Base-by-base conservation (phyloP, 495 filamentous ascomycete species). In the Cladorrhinum samala region DNA sequence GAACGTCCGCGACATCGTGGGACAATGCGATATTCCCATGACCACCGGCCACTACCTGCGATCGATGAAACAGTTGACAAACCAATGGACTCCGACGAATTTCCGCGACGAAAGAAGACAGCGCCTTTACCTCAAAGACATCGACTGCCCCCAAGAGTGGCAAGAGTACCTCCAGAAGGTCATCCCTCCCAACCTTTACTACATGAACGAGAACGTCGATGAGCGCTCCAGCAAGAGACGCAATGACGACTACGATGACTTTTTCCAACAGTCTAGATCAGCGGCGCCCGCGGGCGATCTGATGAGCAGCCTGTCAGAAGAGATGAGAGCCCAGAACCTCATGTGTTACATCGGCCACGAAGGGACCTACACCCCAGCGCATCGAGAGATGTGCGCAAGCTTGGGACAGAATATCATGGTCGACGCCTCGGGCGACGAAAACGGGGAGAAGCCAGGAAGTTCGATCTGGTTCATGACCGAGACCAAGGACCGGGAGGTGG, bases 381-480 rank as follows among this genome's bases (percentile, higher is more conserved):
- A 98, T 67, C 84, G 89, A 62, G 93, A 98, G 64, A 98, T 98
- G 93, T 98, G 92, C 69, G 93, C 88, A 14, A 93, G 85, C 53
- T 75, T 98, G 33, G 92, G 93, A 0, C 93, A 98, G 47, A 98
- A 98, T 62, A 85, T 98, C 48, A 98, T 98, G 93, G 89, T 98
- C 2, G 87, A 95, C 54, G 83, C 89, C 1, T 95, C 91, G 7
- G 81, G 83, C 40, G 72, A 85, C 40, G 80, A 80, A 7, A 81
- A 89, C 18, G 75, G 72, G 14, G 88, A 91, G 55, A 86, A 80
- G 53, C 81, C 84, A 0, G 92, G 93, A 1, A 92, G 86, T 19
- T 96, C 93, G 1, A 83, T 98, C 37, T 98, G 93, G 93, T 93
- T 97, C 59, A 96, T 98, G 93, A 96, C 92, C 0, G 87, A 93